Conservation (phyloP, 2,329 filamentous ascomycete species). For the Ophiognomonia clavigignenti-juglandacearum region DNA sequence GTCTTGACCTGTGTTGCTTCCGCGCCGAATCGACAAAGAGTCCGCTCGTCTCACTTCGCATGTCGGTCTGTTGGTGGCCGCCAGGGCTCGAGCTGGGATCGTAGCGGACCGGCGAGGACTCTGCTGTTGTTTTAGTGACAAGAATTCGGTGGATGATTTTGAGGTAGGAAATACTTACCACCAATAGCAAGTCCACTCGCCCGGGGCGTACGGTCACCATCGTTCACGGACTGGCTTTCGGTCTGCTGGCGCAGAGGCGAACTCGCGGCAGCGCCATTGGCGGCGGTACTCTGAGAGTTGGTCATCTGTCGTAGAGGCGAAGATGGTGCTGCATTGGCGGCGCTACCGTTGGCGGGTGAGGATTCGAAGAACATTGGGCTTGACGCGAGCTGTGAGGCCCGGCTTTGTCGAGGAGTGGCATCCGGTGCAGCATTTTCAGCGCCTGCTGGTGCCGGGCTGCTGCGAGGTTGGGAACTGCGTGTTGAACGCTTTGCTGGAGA, state of each 20-base stretch:
- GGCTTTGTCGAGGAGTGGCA: constrained; percentile 30
- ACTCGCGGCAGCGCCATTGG: constrained; percentile 40
- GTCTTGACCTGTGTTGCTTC: constrained; percentile 42
- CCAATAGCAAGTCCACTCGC: constrained; percentile 57
- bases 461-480: constrained; percentile 39
- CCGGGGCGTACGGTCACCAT: constrained; percentile 65
- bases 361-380: constrained; percentile 77
- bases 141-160: neutral
- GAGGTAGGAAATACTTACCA: constrained; percentile 44
- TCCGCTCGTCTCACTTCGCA: constrained; percentile 78
- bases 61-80: constrained; percentile 66
- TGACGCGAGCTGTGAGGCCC: constrained; percentile 55
- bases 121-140: constrained; percentile 38
- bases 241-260: constrained; percentile 57
- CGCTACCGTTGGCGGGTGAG: constrained; percentile 30
- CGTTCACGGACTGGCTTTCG: constrained; percentile 48
- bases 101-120: constrained; percentile 89
- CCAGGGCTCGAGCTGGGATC: constrained; percentile 84
- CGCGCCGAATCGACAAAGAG: constrained; percentile 67
- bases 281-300: constrained; percentile 49
- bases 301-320: constrained; percentile 55
- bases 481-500: constrained; percentile 53
- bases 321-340: constrained; percentile 35
- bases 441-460: constrained; percentile 28
- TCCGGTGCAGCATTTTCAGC: neutral